These are phyloP conservation scores for Ramaria sp. DNA, from an alignment of 768 basidiomycete genomes.

Conservation along the genomic window DNA sequence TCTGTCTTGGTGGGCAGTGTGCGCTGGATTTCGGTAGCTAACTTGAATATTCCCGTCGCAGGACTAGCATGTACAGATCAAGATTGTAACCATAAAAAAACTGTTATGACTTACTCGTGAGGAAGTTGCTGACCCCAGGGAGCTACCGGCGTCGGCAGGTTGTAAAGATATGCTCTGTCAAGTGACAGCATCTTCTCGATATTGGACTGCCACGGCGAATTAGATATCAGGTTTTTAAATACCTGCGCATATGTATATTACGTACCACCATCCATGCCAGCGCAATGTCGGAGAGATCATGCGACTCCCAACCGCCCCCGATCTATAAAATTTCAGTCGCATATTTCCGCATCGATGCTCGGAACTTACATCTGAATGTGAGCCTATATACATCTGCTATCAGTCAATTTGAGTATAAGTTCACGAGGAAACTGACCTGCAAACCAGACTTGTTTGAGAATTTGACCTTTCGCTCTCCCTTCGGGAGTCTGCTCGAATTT, in stretches of 20 bases:
- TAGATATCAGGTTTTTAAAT: slow-evolving; percentile 3
- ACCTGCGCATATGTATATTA: slow-evolving; percentile 13
- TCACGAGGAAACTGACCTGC: slow-evolving; percentile 30
- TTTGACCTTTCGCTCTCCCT: slow-evolving; percentile 43
- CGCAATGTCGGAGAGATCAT: slow-evolving; percentile 57
- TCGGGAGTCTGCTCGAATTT: slow-evolving; percentile 50
- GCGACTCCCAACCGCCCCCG: slow-evolving; percentile 57
- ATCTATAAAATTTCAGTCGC: slow-evolving; percentile 28
- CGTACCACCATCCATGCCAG: slow-evolving; percentile 55
- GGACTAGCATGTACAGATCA: slow-evolving; percentile 27
- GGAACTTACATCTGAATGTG: slow-evolving; percentile 22
- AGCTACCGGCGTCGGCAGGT: slow-evolving; percentile 38
- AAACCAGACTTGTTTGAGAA: slow-evolving; percentile 68
- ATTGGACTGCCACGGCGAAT: slow-evolving; percentile 33
- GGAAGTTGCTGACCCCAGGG: slow-evolving; percentile 53
- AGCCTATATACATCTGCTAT: slow-evolving; percentile 10
- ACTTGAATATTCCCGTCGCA: slow-evolving; percentile 39
- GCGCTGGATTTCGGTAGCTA: slow-evolving; percentile 36
- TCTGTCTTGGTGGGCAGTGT: slow-evolving; percentile 33
- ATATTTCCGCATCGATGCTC: neutral
- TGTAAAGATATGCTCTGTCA: slow-evolving; percentile 40
- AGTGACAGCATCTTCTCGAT: slow-evolving; percentile 44
- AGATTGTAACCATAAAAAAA: neutral
- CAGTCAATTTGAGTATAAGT: neutral
- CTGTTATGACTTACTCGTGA: slow-evolving; percentile 40